Base-by-base conservation (phyloP, 106 monocot genomes). In the Apostasia shenzhenica region DNA sequence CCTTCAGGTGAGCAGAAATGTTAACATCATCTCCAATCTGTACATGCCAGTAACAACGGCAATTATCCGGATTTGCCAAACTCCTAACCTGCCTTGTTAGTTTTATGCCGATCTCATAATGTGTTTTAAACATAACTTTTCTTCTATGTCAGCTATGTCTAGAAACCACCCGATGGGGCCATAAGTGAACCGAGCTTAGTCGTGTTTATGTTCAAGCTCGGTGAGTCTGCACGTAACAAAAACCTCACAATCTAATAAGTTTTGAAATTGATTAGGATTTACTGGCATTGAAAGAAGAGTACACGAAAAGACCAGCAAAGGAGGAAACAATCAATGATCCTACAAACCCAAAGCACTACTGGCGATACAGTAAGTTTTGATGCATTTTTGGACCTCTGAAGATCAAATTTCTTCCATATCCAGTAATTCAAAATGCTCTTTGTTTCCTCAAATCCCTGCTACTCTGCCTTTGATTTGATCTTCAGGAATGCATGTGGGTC, bases 321-420 rank as follows among this genome's bases (percentile, higher is more conserved):
- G 91, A 94, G 81, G 94, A 94, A 73, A 94, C 90, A 4, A 94
- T 94, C 57, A 94, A 94, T 48, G 91, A 94, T 75, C 94, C 94
- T 2, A 91, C 94, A 72, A 94, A 94, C 73, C 94, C 94, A 66
- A 91, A 88, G 77, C 94, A 94, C 57, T 94, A 94, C 52, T 94
- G 94, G 94, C 44, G 88, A 91, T 94, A 75, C 63, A 85, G 94
- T 94, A 81, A 70, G 89, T 81, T 37, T 8, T 49, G 0, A 65
- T 14, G 14, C 45, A 0, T 4, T 63, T 45, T 1, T 8, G 11
- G 62, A 63, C 10, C 45, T 50, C 50, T 8, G 8, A 59, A 11
- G 8, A 59, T 40, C 14, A 56, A 5, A 12, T 12, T 51, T 41
- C 12, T 14, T 6, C 2, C 58, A 49, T 1, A 38, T 63, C 54